phyloP scores from a whole-genome alignment of 441 rosid genomes.

The Populus hybrid region DNA sequence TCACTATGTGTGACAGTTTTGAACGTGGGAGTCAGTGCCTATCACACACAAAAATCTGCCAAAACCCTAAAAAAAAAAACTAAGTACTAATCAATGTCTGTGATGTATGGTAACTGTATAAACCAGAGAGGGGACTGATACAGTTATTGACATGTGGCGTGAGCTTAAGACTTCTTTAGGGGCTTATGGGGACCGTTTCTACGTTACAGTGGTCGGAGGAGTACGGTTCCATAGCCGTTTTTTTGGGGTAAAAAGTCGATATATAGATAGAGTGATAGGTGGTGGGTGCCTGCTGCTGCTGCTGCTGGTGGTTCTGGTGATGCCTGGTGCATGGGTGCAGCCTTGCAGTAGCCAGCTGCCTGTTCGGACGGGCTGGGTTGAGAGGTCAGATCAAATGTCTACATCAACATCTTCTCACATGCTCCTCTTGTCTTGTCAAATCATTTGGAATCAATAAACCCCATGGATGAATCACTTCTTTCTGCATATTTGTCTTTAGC shows the following conservation, averaged over 20 bases:
- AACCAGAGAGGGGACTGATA: conserved; percentile 8
- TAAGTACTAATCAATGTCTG: conserved; percentile 3
- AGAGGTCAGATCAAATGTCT: conserved; percentile 45
- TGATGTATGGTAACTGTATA: background rate
- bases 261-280: background rate
- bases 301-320: background rate
- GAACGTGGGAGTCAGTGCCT: conserved; percentile 47
- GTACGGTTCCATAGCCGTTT: conserved; percentile 21
- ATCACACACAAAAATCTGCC: background rate
- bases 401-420: conserved; percentile 39
- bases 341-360: background rate
- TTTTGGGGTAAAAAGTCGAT: conserved; percentile 2
- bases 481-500: background rate
- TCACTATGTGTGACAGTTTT: conserved; percentile 5
- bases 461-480: background rate
- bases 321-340: background rate
- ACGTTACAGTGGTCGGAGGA: background rate
- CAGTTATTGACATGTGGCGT: conserved; percentile 25
- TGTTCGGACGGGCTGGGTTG: conserved; percentile 2
- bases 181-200: conserved; percentile 16
- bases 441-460: conserved; percentile 32
- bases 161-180: fast-evolving
- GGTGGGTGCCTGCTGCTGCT: background rate
- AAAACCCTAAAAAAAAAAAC: background rate
- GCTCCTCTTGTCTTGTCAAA: conserved; percentile 52